Base-by-base conservation (phyloP, 305 asterid genomes). In the Ajuga reptans region DNA sequence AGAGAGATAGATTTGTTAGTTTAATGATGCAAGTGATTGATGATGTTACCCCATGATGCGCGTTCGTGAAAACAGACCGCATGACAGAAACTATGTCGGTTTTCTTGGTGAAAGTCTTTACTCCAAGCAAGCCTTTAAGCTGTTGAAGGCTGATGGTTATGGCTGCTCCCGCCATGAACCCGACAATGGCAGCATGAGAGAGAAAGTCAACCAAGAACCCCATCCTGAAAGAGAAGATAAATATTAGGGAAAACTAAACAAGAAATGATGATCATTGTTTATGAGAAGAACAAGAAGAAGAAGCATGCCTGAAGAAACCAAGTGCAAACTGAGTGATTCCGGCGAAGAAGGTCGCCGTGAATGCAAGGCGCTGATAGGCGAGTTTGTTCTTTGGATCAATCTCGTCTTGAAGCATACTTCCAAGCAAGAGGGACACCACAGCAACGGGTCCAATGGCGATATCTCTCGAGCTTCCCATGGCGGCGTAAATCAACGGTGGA, bases 391-490 rank as follows among this genome's bases (percentile, higher is more conserved):
- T 72, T 0, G 86, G 86, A 43, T 86, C 88, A 2, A 86, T 58
- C 60, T 73, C 86, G 0, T 73, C 42, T 55, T 52, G 83, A 59
- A 86, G 84, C 88, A 86, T 55, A 6, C 41, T 78, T 15, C 88
- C 88, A 0, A 86, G 88, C 84, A 86, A 63, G 14, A 86, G 89
- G 17, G 92, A 86, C 29, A 84, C 88, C 53, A 86, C 92, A 0
- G 92, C 89, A 55, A 86, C 92, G 0, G 92, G 89, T 24, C 92
- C 92, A 4, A 86, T 82, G 5, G 92, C 89, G 16, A 86, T 83
- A 52, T 86, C 89, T 64, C 92, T 78, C 2, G 89, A 86, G 74
- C 89, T 86, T 10, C 92, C 89, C 89, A 86, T 81, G 15, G 72
- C 8, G 1, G 90, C 92, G 50, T 84, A 86, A 3, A 86, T 66